Conservation (phyloP, 208 protist species). For the Leishmania lainsoni region DNA sequence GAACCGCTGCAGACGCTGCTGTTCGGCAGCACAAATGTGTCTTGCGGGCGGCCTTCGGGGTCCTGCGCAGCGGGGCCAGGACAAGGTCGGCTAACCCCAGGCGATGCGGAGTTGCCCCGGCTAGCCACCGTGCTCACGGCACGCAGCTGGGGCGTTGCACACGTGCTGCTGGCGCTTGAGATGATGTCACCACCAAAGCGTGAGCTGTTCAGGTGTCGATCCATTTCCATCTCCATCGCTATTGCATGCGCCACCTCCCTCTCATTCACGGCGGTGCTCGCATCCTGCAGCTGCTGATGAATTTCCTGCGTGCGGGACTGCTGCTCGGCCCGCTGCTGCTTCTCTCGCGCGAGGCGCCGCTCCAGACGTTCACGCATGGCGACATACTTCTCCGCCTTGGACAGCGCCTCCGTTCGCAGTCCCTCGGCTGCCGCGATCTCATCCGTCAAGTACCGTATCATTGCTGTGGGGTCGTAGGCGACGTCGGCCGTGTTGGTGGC, state of each 20-base stretch:
- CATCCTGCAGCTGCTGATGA: slow-evolving; percentile 49
- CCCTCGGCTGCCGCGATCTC: slow-evolving; percentile 63
- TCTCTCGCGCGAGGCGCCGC: slow-evolving; percentile 45
- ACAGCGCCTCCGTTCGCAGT: slow-evolving; percentile 56
- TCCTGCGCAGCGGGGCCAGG: neutral
- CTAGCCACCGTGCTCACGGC: slow-evolving; percentile 8
- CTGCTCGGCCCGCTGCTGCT: slow-evolving; percentile 29
- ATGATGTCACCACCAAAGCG: slow-evolving; percentile 23
- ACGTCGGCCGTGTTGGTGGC: slow-evolving; percentile 26
- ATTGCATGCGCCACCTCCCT: slow-evolving; percentile 12
- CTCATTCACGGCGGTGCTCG: slow-evolving; percentile 42
- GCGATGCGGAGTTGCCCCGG: slow-evolving; percentile 24
- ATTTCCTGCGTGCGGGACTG: slow-evolving; percentile 35
- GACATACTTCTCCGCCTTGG: slow-evolving; percentile 55
- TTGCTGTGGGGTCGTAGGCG: slow-evolving; percentile 55
- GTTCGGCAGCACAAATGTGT: slow-evolving; percentile 17
- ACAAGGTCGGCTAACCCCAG: neutral
- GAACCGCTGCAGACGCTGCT: slow-evolving; percentile 16
- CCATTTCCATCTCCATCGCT: slow-evolving; percentile 33
- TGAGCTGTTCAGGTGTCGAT: slow-evolving; percentile 25
- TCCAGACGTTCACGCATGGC: slow-evolving; percentile 50
- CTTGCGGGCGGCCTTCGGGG: neutral
- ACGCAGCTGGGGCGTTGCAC: slow-evolving; percentile 32
- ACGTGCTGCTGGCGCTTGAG: slow-evolving; percentile 32
- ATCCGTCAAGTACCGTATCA: slow-evolving; percentile 66